Percentiles rank a stretch among this genome's conserved stretches.
Conservation (phyloP, 345 rosid genomes). For the Sapria himalayana region DNA sequence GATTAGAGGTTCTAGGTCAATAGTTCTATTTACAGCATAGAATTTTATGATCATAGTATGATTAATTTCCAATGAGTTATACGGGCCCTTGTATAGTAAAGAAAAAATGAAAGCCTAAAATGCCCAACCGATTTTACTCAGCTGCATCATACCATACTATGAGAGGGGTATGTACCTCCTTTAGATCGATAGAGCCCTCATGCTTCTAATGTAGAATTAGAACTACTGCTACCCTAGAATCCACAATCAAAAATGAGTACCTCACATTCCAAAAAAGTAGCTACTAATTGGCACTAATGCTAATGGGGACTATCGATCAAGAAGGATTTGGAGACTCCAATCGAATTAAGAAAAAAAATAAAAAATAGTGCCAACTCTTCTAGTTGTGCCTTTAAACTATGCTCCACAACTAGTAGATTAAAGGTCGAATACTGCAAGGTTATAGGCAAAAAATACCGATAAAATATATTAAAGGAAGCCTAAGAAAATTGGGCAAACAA, state of each 20-base stretch:
- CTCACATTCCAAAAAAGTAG: not conserved
- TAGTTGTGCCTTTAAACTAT: not conserved
- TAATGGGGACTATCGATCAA: not conserved
- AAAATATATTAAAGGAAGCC: not conserved
- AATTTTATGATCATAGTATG: too few species aligned
- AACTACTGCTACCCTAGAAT: not conserved
- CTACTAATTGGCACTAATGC: constrained; percentile 2
- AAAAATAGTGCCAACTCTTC: not conserved
- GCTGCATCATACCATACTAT: not conserved
- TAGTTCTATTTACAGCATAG: too few species aligned
- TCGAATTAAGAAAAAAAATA: not conserved
- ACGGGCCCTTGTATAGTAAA: too few species aligned
- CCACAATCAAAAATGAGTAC: not conserved
- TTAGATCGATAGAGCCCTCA: constrained; percentile 2
- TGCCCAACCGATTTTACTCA: too few species aligned
- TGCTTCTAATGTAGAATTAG: not conserved
- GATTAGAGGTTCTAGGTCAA: too few species aligned
- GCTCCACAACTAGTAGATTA: not conserved
- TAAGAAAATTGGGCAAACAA: not conserved
- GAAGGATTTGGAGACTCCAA: not conserved
- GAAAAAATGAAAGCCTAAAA: too few species aligned
- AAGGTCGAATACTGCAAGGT: not conserved
- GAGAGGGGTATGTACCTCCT: not conserved
- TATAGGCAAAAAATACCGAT: not conserved
- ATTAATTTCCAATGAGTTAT: too few species aligned